Evolutionary conservation across 73 alveolate genomes (phyloP), one percentile per base, ranked within the genome.

Genomic region (Paramecium primaurelia): DNA sequence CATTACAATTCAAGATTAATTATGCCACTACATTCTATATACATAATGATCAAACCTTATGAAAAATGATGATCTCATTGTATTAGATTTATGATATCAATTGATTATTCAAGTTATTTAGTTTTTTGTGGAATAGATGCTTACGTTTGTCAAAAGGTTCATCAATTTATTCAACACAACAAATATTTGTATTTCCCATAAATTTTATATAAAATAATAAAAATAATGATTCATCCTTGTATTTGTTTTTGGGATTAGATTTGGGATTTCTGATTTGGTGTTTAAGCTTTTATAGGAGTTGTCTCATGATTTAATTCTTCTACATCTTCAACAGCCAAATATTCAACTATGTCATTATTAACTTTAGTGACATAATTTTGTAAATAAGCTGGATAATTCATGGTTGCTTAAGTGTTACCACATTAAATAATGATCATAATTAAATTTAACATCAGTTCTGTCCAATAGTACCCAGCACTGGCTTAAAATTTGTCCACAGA

Each of bases 291-390:
- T 26, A 32, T 64, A 3, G 84, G 84, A 2, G 84, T 64, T 25
- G 84, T 64, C 28, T 34, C 84, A 26, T 64, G 42, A 64, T 64
- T 64, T 3, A 64, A 40, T 64, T 64, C 84, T 73, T 80, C 91
- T n/a, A 80, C 73, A 42, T 80, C 75, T 80, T 80, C 91, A 42
- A 80, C 77, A 38, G 91, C 75, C 42, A 80, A 80, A 80, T 44
- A 80, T 7, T 28, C 71, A 32, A 49, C 75, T 3, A 80, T 80
- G 14, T 80, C 91, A 45, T 80, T 26, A 26, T 80, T 80, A 25
- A 80, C 91, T 49, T 80, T 80, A 22, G 49, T 80, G 14, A 49
- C 75, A 49, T 80, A 47, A 16, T 80, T 26, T 26, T 80, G 64
- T 8, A 80, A 28, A 80, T 45, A 42, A 4, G 77, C 71, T 44